A percentile compares a stretch with the other conserved stretches of the same genome.
phyloP scores from a whole-genome alignment of 495 filamentous ascomycete genomes.

The Neurospora cerealis region DNA sequence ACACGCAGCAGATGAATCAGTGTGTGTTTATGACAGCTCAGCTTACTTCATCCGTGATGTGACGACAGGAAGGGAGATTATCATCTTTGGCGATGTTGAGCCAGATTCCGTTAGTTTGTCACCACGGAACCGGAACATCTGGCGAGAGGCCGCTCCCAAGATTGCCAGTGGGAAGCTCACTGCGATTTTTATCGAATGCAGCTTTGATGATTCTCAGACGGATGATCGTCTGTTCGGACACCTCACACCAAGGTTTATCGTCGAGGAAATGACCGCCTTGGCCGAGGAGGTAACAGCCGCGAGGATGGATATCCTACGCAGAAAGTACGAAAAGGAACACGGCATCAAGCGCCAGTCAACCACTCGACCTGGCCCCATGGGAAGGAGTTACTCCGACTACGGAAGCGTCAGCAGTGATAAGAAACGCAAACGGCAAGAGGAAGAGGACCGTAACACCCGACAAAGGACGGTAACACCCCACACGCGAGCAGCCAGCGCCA shows the following conservation, averaged over 20 bases:
- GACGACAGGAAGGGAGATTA: constrained; percentile 57
- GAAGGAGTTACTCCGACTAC: constrained; percentile 3
- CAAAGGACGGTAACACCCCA: constrained; percentile 6
- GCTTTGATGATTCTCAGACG: constrained; percentile 66
- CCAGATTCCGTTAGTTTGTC: constrained; percentile 75
- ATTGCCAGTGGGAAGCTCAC: constrained; percentile 55
- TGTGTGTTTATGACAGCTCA: constrained; percentile 68
- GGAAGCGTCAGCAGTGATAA: constrained; percentile 24
- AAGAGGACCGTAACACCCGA: constrained; percentile 4
- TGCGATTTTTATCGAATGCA: constrained; percentile 92
- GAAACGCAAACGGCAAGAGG: constrained; percentile 30
- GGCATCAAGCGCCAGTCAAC: background rate
- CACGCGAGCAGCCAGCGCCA: background rate
- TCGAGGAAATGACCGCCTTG: constrained; percentile 62
- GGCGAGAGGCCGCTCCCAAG: constrained; percentile 78
- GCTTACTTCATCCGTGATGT: constrained; percentile 84
- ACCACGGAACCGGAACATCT: constrained; percentile 70
- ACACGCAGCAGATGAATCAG: constrained; percentile 24
- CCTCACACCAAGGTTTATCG: constrained; percentile 69
- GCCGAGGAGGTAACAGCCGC: constrained; percentile 51
- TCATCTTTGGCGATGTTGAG: constrained; percentile 94
- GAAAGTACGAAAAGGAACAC: constrained; percentile 6
- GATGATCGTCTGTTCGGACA: constrained; percentile 79
- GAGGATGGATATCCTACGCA: constrained; percentile 15
- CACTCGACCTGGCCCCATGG: background rate